Conservation (phyloP, 1,139 yeast genomes). For the Scheffersomyces illinoinensis region DNA sequence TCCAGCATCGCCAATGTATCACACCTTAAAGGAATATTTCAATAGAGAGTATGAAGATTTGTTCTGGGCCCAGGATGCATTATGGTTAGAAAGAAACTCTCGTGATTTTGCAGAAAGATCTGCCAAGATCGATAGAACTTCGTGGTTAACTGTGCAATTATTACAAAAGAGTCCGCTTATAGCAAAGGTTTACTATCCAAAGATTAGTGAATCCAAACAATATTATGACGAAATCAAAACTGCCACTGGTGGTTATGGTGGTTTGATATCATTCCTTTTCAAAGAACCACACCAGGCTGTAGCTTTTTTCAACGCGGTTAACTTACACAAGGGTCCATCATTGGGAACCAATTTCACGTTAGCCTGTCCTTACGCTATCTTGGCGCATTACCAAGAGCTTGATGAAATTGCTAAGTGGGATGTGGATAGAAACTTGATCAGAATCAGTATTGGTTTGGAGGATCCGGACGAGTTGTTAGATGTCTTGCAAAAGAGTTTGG, state of each 20-base stretch:
- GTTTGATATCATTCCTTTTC: conserved; percentile 78
- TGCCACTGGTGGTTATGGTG: conserved; percentile 87
- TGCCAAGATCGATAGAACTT: conserved; percentile 62
- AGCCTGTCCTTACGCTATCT: conserved; percentile 86
- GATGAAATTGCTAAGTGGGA: conserved; percentile 86
- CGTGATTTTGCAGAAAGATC: conserved; percentile 81
- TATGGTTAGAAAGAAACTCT: conserved; percentile 88
- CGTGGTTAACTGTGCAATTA: conserved; percentile 56
- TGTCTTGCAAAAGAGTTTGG: conserved; percentile 60
- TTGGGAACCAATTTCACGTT: conserved; percentile 92
- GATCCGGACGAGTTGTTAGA: conserved; percentile 54
- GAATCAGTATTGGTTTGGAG: conserved; percentile 86
- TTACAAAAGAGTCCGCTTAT: conserved; percentile 50
- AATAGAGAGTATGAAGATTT: conserved; percentile 64
- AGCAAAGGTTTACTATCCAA: conserved; percentile 72
- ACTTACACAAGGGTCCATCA: conserved; percentile 89
- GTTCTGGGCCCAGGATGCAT: conserved; percentile 93
- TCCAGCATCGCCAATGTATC: conserved; percentile 58
- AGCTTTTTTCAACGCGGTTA: conserved; percentile 71
- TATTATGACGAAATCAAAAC: conserved; percentile 74
- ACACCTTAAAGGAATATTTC: conserved; percentile 52
- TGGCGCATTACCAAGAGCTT: conserved; percentile 85
- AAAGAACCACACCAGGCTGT: conserved; percentile 65
- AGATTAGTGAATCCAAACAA: conserved; percentile 49
- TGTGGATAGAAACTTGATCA: conserved; percentile 73